Evolutionary conservation across 345 rosid species (phyloP), one percentile per base, ranked within the genome.

Genomic region (Lumnitzera racemosa): DNA sequence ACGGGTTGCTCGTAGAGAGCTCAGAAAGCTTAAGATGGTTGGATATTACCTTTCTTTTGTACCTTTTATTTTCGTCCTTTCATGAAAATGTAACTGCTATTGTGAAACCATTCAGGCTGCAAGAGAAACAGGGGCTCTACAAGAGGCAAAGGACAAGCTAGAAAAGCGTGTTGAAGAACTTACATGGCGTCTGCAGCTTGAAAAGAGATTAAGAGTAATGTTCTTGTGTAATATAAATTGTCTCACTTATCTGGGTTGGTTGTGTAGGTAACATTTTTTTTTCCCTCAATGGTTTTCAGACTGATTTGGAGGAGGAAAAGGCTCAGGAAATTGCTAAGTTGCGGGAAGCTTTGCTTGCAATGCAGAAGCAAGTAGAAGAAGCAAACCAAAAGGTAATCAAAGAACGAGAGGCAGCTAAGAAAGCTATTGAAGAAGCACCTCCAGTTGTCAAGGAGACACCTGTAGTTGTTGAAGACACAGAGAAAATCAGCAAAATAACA

Each of bases 141-240:
- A 90, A 83, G 99, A 90, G 81, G 96, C 96, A 15, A 94, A 90
- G 69, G 97, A 90, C 87, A 94, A 94, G 75, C 79, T 94, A 65
- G 99, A 94, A 67, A 94, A 94, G 80, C 97, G 97, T 47, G 97
- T 90, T 57, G 99, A 94, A 70, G 97, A 94, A 70, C 76, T 94
- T 56, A 88, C 96, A 68, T 94, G 97, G 97, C 91, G 99, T 53
- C 73, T 94, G 74, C 99, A 94, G 73, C 69, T 94, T 24, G 99
- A 94, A 78, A 94, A 94, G 82, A 86, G 96, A 73, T 72, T 88
- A 74, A 84, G 97, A 84, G 99, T 94, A 85, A 69, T 68, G 65
- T 67, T 53, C 58, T 70, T 66, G 43, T 4, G 1, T 36, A 36
- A 36, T 36, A 5, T 5, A 36, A 36, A 36, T 36, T 36, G 43